Percentiles rank a stretch among this genome's conserved stretches.
These are phyloP conservation scores for Candida pseudofarinosa DNA, from an alignment of 805 yeast genomes.

Conservation along the genomic window DNA sequence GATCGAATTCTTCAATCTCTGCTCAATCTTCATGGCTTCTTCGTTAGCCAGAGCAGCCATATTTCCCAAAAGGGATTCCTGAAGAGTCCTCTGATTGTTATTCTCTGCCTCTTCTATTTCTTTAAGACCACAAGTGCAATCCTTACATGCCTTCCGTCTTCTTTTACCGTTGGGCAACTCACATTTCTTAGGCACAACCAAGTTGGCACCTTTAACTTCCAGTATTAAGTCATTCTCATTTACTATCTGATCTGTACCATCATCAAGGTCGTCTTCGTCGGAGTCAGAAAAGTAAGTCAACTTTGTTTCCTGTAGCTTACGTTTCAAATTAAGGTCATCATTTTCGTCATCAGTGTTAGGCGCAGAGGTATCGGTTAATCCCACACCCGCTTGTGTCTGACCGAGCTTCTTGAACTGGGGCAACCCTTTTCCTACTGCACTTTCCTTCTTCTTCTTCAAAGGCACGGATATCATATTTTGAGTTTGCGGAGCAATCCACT, in stretches of 20 bases:
- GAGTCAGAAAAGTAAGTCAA: conserved; percentile 52
- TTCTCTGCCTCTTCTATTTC: conserved; percentile 76
- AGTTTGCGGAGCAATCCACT: conserved; percentile 55
- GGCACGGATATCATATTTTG: conserved; percentile 25
- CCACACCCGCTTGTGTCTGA: conserved; percentile 7
- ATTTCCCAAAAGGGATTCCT: conserved; percentile 40
- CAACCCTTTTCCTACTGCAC: conserved; percentile 13
- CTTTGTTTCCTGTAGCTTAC: conserved; percentile 44
- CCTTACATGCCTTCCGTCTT: conserved; percentile 93
- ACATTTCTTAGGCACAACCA: conserved; percentile 59
- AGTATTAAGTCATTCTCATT: conserved; percentile 39
- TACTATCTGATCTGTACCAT: conserved; percentile 21
- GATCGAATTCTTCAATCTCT: conserved; percentile 44
- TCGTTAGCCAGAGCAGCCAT: conserved; percentile 49
- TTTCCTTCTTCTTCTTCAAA: conserved; percentile 24
- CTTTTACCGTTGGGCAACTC: conserved; percentile 49
- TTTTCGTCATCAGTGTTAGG: conserved; percentile 35
- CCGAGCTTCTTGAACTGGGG: conserved; percentile 13
- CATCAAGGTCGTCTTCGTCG: conserved; percentile 49
- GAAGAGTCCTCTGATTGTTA: conserved; percentile 38
- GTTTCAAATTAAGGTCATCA: conserved; percentile 40
- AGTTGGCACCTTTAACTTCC: conserved; percentile 25
- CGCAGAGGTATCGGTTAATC: conserved; percentile 45
- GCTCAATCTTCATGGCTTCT: conserved; percentile 54
- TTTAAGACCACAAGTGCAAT: conserved; percentile 94